Evolutionary conservation across 202 grass and related monocot genomes (phyloP), one percentile per base, ranked within the genome.

Genomic region (Zizania palustris): DNA sequence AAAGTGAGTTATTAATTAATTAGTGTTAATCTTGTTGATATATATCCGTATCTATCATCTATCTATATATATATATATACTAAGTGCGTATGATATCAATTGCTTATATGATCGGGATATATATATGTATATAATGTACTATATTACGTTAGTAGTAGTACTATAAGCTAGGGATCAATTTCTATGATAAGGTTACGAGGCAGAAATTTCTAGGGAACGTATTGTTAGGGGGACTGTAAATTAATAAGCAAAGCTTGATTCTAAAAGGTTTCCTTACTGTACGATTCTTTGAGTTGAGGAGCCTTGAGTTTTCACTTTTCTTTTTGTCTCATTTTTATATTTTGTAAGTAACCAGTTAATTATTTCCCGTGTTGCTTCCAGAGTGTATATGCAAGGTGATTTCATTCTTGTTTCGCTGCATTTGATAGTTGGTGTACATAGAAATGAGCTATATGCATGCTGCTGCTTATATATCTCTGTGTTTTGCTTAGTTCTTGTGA

Each of bases 101-200:
- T 11, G 9, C 4, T 10, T 37, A 64, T 65, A 77, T 74, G 43
- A 51, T 74, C 53, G 7, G 10, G 46, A 49, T n/a, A 68, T 80
- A 72, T 71, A 22, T 38, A 41, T 82, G 44, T 64, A 63, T 72
- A 36, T 55, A 61, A 70, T 59, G 15, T 79, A 67, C 22, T 78
- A 36, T 77, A 84, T 45, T 20, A 37, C 34, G 36, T 37, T 5
- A n/a, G 5, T 49, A 55, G 48, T 55, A 55, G 16, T 53, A n/a
- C 18, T 53, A 53, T 5, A 49, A 66, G 5, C 61, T 81, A 76
- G 67, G 9, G 6, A 41, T 59, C 13, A 7, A 81, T 58, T 67
- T 21, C 18, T 16, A 2, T 13, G 4, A 38, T 46, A 63, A 5
- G 45, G 4, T 19, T 19, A 63, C 41, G n/a, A 55, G 51, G 51